These are phyloP conservation scores for Mycena galopus DNA, from an alignment of 768 basidiomycete genomes.

Conservation along the genomic window DNA sequence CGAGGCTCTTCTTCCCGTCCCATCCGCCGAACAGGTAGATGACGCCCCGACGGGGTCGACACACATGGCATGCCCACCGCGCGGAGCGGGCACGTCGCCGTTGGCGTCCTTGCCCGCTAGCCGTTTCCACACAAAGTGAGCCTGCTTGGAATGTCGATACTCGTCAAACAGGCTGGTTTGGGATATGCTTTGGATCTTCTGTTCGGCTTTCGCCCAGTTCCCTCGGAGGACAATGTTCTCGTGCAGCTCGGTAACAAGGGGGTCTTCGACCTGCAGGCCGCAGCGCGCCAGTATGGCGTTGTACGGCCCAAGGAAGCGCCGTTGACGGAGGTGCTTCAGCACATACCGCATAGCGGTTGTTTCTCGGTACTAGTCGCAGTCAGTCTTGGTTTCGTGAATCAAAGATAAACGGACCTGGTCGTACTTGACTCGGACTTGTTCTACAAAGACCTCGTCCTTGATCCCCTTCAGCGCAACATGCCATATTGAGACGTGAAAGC, in stretches of 20 bases:
- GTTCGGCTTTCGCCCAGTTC: slow-evolving; percentile 70
- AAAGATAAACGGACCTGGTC: slow-evolving; percentile 67
- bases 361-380: slow-evolving; percentile 70
- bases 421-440: slow-evolving; percentile 63
- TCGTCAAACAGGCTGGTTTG: slow-evolving; percentile 71
- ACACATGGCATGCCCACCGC: slow-evolving; percentile 89
- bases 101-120: slow-evolving; percentile 72
- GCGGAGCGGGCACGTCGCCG: slow-evolving; percentile 73
- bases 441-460: slow-evolving; percentile 67
- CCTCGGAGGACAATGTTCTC: slow-evolving; percentile 75
- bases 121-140: slow-evolving; percentile 72
- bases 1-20: slow-evolving; percentile 78
- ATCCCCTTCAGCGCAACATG: slow-evolving; percentile 75
- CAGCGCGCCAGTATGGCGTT: slow-evolving; percentile 68
- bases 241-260: slow-evolving; percentile 76
- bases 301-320: slow-evolving; percentile 77
- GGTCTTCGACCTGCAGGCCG: slow-evolving; percentile 74
- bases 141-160: slow-evolving; percentile 69
- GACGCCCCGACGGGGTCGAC: slow-evolving; percentile 72
- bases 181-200: slow-evolving; percentile 62
- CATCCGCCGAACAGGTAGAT: slow-evolving; percentile 88
- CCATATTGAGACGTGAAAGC: slow-evolving; percentile 88
- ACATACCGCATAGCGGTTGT: slow-evolving; percentile 73
- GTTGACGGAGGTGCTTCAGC: slow-evolving; percentile 82
- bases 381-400: neutral